Base-by-base conservation (phyloP, 2,329 filamentous ascomycete species). In the Macrophomina tecta region DNA sequence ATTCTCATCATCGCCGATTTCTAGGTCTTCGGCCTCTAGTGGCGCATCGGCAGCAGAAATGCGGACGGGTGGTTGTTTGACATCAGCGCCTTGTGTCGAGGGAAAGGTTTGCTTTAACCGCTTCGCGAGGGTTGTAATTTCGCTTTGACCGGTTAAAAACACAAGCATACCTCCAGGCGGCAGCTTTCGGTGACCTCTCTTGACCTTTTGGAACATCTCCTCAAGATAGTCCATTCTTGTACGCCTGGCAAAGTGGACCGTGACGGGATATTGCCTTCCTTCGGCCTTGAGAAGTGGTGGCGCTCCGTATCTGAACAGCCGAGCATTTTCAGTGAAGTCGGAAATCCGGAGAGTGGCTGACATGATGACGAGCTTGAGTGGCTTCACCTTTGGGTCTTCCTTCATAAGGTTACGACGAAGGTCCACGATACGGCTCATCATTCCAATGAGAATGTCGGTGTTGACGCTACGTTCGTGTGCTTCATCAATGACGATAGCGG, bases 381-480 rank as follows among this genome's bases (percentile, higher is more conserved):
- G 93, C 70, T 89, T 81, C 64, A 77, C 90, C 1, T 87, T 86
- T 0, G 89, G 82, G 68, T 95, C 87, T 76, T 95, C 90, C 68
- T 86, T 82, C 7, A 87, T 87, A 80, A 97, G 86, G 46, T 92
- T 87, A 64, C 90, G 87, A 68, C 95, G 87, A 64, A 97, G 82
- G 71, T 93, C 92, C 56, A 97, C 92, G 40, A 98, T 93, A 74
- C 94, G 89, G 74, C 94, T 97, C 16, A 98, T 87, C 89, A 99
- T 96, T 61, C 95, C 95, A 71, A 99, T 94, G n/a, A 99, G 82
- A 48, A 99, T 96, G 77, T 99, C 96, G 0, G 96, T 99, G 75
- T 99, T 98, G 73, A 97, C 92, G 73, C 93, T 98, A 73, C 96
- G 88, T 78, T 99, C 95, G 81, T 99, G 95, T 1, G 95, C 95